A percentile compares a stretch with the other conserved stretches of the same genome.
phyloP scores from a whole-genome alignment of 2,329 filamentous ascomycete species.

The Triangularia setosa region DNA sequence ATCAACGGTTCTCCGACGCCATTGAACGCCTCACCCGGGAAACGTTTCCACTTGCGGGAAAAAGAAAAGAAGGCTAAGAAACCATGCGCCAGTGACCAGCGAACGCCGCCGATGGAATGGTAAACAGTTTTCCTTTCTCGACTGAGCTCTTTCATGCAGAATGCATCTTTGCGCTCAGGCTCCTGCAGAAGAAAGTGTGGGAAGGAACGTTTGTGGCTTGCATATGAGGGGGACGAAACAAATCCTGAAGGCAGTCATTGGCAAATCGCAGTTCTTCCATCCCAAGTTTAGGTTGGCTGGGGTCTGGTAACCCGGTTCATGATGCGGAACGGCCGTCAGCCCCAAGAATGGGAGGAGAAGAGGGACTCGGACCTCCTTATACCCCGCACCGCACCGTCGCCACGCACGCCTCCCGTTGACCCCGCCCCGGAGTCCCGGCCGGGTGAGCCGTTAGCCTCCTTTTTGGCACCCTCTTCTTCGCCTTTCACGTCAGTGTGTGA shows the following conservation, averaged over 20 bases:
- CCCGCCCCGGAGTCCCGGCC: neutral
- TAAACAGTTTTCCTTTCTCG: neutral
- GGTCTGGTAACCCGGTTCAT: neutral
- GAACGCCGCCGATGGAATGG: neutral
- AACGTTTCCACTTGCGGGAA: neutral
- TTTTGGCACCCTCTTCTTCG: neutral
- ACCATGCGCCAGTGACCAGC: neutral
- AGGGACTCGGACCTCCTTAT: neutral
- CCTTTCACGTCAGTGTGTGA: no score
- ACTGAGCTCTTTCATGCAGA: no score
- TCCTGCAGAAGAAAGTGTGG: neutral
- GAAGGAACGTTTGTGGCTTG: neutral
- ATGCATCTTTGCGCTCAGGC: neutral
- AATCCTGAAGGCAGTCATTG: neutral
- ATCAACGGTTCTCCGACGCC: neutral
- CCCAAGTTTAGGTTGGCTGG: neutral
- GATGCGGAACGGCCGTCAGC: no score
- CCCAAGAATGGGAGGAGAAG: neutral
- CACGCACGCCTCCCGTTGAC: neutral
- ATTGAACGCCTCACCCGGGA: neutral
- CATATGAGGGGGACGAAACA: neutral
- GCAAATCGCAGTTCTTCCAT: neutral
- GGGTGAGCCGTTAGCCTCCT: neutral
- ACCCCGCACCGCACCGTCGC: neutral
- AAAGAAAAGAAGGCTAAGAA: neutral